Evolutionary conservation across 805 yeast genomes (phyloP), one percentile per base, ranked within the genome.

Genomic region (Myxozyma udenii): DNA sequence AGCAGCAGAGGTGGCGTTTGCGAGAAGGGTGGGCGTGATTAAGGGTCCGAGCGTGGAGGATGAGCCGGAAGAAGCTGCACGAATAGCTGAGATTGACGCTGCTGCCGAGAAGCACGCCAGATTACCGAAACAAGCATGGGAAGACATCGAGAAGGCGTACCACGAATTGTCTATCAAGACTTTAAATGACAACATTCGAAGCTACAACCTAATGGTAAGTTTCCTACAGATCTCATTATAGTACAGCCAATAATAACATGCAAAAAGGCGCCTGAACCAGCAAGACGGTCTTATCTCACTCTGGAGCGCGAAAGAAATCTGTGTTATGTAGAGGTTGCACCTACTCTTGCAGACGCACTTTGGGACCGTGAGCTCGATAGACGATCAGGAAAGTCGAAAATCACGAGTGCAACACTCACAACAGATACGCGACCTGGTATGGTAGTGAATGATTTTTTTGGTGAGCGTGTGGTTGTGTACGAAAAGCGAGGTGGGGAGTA

Each of bases 401-500:
- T n/a, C n/a, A n/a, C n/a, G n/a, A 28, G 14, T 28, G 33, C 33
- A 14, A 18, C 39, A 9, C 28, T 52, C 6, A 7, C 35, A n/a
- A 19, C 44, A n/a, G 12, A 28, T 9, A 32, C 35, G 12, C 35
- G 32, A 14, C 44, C 41, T 4, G 50, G 48, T 4, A 19, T 43
- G 18, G 37, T 45, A 2, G 44, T 48, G 18, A 41, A 23, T 30
- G 42, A 42, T 3, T 9, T 55, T 3, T 55, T 55, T 46, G 51
- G 50, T 5, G 58, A 55, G 18, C 41, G 49, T 18, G 51, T 55
- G 21, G 58, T 35, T 6, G 54, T 55, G 9, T 48, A 51, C 54
- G 60, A 55, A 41, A 51, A 54, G 46, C 19, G 41, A 12, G 60
- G 57, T n/a, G 51, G 51, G 16, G 61, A 57, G 42, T 57, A 57